Base-by-base conservation (phyloP, 192 early-diverging fungal genomes). In the Helicostylum pulchrum region DNA sequence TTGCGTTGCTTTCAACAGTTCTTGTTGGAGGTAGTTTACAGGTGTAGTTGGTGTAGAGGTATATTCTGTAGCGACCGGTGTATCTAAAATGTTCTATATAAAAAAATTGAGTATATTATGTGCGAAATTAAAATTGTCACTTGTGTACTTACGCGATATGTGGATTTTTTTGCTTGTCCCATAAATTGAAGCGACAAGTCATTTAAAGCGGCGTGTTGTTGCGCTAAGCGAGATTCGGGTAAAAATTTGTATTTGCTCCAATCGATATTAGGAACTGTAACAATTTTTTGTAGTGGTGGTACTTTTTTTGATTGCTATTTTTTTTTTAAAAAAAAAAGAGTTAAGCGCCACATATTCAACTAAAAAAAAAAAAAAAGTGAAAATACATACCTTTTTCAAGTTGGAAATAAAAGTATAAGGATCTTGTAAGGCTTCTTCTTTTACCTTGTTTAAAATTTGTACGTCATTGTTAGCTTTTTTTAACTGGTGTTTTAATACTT, bases 381-480 rank as follows among this genome's bases (percentile, higher is more conserved):
- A 15, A 7, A 53, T 49, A 63, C 52, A 14, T 32, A 17, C 45
- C 1, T 43, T 52, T 31, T 44, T 62, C n/a, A 45, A 59, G 9
- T 42, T 43, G 0, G 14, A 31, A 39, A 82, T 53, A 64, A 79
- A 82, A 15, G 72, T 70, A 50, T 76, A 67, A 9, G 80, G 80
- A 26, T 79, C 78, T 0, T 63, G 47, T 17, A 79, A 49, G 19
- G 78, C 76, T 36, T 70, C 71, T 45, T 77, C 60, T 52, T 82
- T 82, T 11, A 82, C 45, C 11, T 51, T 58, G 42, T 70, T 63
- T n/a, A 82, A 48, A 10, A 62, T 49, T 46, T 71, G 46, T 9
- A 82, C 31, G 57, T 79, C 78, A 46, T 79, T 66, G 4, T 66
- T 73, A 1, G 76, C 77, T 61, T 76, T 76, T 21, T 67, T 64